phyloP scores from a whole-genome alignment of 106 monocot genomes.

The Hemerocallis citrina region DNA sequence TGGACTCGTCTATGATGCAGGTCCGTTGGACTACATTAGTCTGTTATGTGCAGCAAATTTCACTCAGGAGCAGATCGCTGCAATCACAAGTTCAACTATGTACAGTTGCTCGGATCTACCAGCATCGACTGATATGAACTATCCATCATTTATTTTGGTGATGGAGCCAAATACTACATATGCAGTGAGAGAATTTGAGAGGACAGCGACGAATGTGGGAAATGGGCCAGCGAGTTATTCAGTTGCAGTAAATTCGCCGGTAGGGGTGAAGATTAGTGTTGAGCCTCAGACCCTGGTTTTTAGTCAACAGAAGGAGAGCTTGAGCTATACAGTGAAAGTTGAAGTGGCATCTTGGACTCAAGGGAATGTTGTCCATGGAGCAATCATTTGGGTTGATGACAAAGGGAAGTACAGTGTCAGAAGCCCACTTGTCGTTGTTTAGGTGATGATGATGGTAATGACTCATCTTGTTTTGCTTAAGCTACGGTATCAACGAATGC shows the following conservation, averaged over 20 bases:
- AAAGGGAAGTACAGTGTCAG: neutral
- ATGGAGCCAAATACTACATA: neutral
- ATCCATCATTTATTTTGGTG: slow-evolving; percentile 41
- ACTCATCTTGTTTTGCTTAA: too few species aligned
- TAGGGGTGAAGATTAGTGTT: too few species aligned
- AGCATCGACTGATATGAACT: slow-evolving; percentile 35
- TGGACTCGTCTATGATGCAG: slow-evolving; percentile 66
- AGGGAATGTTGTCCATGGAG: too few species aligned
- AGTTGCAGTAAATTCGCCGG: too few species aligned
- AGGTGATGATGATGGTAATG: too few species aligned
- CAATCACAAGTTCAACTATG: slow-evolving; percentile 15
- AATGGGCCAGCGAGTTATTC: neutral
- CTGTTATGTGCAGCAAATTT: slow-evolving; percentile 38
- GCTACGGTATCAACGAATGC: too few species aligned
- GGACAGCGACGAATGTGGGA: neutral
- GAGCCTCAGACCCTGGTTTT: too few species aligned
- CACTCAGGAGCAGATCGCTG: neutral
- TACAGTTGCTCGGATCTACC: slow-evolving; percentile 18
- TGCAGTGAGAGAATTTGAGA: neutral
- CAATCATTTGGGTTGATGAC: neutral
- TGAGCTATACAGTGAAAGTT: too few species aligned
- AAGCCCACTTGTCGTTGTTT: neutral
- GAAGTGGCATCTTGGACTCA: too few species aligned
- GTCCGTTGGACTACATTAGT: slow-evolving; percentile 39
- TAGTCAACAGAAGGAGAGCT: too few species aligned